Conservation (phyloP, 73 alveolate species). For the Symbiodinium natans region DNA sequence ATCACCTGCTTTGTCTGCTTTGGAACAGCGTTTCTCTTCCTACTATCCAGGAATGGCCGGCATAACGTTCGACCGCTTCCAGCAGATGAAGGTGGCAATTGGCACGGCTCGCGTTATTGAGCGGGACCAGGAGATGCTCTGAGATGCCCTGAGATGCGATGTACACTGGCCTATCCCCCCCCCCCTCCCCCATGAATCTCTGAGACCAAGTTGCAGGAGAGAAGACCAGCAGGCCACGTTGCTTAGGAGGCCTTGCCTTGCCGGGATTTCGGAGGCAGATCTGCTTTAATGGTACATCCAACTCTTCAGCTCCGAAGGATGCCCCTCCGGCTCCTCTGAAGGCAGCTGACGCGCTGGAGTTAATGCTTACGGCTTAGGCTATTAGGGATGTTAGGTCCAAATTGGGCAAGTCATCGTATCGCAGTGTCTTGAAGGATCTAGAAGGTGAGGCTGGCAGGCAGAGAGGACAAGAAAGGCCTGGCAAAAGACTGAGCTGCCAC, state of each 20-base stretch:
- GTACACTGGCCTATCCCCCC: too few species aligned
- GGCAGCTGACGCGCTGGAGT: slow-evolving; percentile 27
- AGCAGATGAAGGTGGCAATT: slow-evolving; percentile 83
- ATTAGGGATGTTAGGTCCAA: background rate
- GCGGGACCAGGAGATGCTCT: slow-evolving; percentile 12
- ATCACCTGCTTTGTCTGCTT: too few species aligned
- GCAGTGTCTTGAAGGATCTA: too few species aligned
- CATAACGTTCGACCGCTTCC: slow-evolving; percentile 87
- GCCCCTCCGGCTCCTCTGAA: background rate
- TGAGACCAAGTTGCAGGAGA: background rate
- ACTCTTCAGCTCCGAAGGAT: background rate
- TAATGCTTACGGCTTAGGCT: too few species aligned
- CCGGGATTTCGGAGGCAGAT: too few species aligned
- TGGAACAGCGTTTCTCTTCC: background rate
- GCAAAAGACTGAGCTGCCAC: background rate
- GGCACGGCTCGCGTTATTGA: slow-evolving; percentile 87
- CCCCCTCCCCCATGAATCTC: too few species aligned
- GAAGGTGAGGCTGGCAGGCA: background rate
- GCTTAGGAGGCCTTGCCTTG: slow-evolving; percentile 20
- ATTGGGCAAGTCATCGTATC: too few species aligned
- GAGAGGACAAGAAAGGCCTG: slow-evolving; percentile 1
- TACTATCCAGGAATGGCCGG: slow-evolving; percentile 42
- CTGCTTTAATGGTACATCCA: too few species aligned
- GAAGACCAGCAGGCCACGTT: slow-evolving; percentile 20
- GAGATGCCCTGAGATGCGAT: background rate